Evolutionary conservation across 2,329 filamentous ascomycete genomes (phyloP), one percentile per base, ranked within the genome.

Genomic region (Microcyclospora pomicola): DNA sequence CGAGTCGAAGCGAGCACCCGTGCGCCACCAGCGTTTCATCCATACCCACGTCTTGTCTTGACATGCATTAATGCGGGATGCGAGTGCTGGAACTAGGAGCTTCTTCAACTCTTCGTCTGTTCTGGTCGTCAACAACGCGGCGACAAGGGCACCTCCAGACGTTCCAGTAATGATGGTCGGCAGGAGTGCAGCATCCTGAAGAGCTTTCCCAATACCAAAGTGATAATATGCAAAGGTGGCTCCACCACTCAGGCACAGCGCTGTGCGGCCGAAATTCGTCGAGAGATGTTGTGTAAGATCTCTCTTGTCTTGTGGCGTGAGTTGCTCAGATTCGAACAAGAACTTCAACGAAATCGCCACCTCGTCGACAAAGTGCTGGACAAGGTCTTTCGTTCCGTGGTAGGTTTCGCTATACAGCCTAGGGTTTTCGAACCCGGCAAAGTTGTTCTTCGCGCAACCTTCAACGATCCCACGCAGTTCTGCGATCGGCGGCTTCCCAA

Each of bases 191-290:
- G 85, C 82, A 51, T 96, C 91, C 5, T 96, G 67, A 4, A 96
- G 69, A 7, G 87, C 88, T 58, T 85, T 88, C 35, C 91, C 75
- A 9, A 98, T 83, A 9, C 91, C 91, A 46, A 95, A 85, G 58
- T 98, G 91, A 58, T 96, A 96, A 58, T 94, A 96, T 5, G 91
- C 86, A 61, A 98, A 95, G 0, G 82, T 83, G 3, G 88, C 91
- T 1, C 91, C 91, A 2, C 91, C 91, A 4, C 86, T 95, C 1
- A 98, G 67, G 55, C 88, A 98, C 2, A 98, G 68, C 0, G 91
- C 91, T 6, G 88, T 94, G 24, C 88, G 79, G 24, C 91, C 91
- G 51, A 82, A 94, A 57, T 96, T 96, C 39, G 83, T 83, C 42
- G 85, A 77, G 31, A 95, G 68, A 43, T 92, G 81, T 58, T 88